Conservation (phyloP, 148 eudicot genomes). For the Diospyros lotus region DNA sequence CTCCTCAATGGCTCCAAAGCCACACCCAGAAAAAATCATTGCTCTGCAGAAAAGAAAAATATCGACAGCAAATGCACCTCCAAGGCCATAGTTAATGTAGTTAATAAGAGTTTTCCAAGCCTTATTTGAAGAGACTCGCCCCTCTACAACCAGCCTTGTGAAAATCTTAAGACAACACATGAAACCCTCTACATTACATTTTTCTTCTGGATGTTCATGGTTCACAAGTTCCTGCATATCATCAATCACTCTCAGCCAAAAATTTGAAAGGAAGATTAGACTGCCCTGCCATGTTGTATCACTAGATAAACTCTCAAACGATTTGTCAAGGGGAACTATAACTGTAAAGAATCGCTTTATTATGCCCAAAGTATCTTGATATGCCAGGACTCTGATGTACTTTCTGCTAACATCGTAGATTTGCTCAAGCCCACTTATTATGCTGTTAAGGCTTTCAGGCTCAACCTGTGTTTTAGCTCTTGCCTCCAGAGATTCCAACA, state of each 20-base stretch:
- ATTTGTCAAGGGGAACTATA: constrained; percentile 37
- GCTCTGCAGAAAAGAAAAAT: constrained; percentile 58
- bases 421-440: constrained; percentile 71
- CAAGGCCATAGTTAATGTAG: constrained; percentile 39
- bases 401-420: constrained; percentile 59
- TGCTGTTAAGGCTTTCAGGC: constrained; percentile 44
- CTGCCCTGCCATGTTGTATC: constrained; percentile 55
- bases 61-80: constrained; percentile 31
- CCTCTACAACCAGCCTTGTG: constrained; percentile 47
- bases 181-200: constrained; percentile 34
- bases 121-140: constrained; percentile 44
- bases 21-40: constrained; percentile 74
- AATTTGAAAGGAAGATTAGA: constrained; percentile 59
- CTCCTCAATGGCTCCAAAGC: constrained; percentile 48
- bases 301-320: constrained; percentile 24
- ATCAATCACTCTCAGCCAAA: constrained; percentile 69
- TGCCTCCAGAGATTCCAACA: constrained; percentile 45
- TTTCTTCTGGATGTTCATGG: constrained; percentile 35
- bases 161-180: constrained; percentile 54
- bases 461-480: constrained; percentile 36
- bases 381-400: constrained; percentile 47
- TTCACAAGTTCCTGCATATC: constrained; percentile 55
- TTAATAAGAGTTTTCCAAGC: constrained; percentile 64
- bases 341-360: constrained; percentile 60
- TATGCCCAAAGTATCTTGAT: constrained; percentile 39